Evolutionary conservation across 2,329 filamentous ascomycete species (phyloP).

Genomic region (Pseudogymnoascus sp.): DNA sequence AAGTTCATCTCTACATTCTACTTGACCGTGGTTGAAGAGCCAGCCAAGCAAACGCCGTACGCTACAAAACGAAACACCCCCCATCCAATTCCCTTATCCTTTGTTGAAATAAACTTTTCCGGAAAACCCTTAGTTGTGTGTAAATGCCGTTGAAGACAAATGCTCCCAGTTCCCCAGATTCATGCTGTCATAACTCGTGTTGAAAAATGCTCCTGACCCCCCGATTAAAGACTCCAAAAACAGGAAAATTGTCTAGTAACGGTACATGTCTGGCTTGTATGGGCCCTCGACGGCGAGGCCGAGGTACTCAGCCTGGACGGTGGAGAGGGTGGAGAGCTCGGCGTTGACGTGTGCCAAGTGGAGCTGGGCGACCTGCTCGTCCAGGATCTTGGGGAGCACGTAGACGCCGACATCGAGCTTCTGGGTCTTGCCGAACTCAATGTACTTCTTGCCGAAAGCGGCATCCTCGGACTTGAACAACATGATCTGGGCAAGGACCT

Average conservation of each 20-base stretch:
- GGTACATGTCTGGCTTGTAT: slow-evolving; percentile 82
- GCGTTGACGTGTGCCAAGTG: slow-evolving; percentile 91
- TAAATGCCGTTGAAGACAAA: slow-evolving; percentile 55
- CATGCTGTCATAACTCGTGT: slow-evolving; percentile 38
- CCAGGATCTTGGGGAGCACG: slow-evolving; percentile 95
- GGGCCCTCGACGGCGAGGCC: slow-evolving; percentile 78
- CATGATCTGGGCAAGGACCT: slow-evolving; percentile 98
- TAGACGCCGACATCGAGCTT: slow-evolving; percentile 91
- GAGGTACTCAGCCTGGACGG: slow-evolving; percentile 91
- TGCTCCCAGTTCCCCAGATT: slow-evolving; percentile 18
- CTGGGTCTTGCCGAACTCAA: slow-evolving; percentile 88
- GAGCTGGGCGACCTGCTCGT: slow-evolving; percentile 94
- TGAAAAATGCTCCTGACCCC: slow-evolving; percentile 24
- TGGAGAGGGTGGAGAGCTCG: slow-evolving; percentile 79
- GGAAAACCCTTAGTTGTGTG: slow-evolving; percentile 17
- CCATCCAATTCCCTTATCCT: slow-evolving; percentile 1
- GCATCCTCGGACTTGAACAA: slow-evolving; percentile 88
- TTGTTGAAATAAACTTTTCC: slow-evolving; percentile 30
- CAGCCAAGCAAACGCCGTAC: slow-evolving; percentile 30
- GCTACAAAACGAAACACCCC: slow-evolving; percentile 24
- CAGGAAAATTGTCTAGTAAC: slow-evolving; percentile 25
- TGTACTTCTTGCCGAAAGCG: slow-evolving; percentile 85
- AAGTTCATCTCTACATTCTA: slow-evolving; percentile 20
- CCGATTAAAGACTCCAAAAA: slow-evolving; percentile 16
- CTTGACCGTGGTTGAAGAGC: slow-evolving; percentile 31